Conservation (phyloP, 768 basidiomycete genomes). For the Lactarius sp. region DNA sequence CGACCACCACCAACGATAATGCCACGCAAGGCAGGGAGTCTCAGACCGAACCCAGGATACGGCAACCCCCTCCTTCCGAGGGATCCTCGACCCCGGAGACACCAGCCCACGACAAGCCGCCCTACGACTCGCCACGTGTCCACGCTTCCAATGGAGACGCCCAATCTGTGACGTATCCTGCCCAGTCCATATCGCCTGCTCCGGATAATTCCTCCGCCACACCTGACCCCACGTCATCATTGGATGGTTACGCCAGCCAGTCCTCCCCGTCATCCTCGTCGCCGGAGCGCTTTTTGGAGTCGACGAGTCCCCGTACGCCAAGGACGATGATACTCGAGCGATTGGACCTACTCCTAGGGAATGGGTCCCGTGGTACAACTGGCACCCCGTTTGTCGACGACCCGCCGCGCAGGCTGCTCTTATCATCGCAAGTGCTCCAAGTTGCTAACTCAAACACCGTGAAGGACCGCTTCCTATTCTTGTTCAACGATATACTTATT, state of each 20-base stretch:
- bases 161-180: conserved; percentile 35
- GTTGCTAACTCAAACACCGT: conserved; percentile 91
- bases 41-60: conserved; percentile 27
- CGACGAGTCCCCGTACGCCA: conserved; percentile 35
- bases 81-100: conserved; percentile 19
- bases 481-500: conserved; percentile 94
- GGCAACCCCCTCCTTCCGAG: conserved; percentile 6
- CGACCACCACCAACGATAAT: conserved; percentile 43
- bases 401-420: conserved; percentile 78
- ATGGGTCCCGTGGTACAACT: conserved; percentile 50
- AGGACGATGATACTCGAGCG: conserved; percentile 58
- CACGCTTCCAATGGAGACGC: conserved; percentile 21
- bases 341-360: conserved; percentile 64
- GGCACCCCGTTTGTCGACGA: conserved; percentile 70
- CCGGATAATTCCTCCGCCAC: conserved; percentile 61
- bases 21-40: conserved; percentile 29
- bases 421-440: conserved; percentile 85
- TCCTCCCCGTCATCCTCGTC: conserved; percentile 73
- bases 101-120: conserved; percentile 6
- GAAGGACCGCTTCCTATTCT: conserved; percentile 93
- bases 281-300: conserved; percentile 54
- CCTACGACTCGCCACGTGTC: conserved; percentile 3
- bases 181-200: conserved; percentile 30
- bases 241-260: conserved; percentile 63
- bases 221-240: conserved; percentile 72